These are phyloP conservation scores for Rhodotorula diobovata DNA, from an alignment of 768 basidiomycete species.

Conservation along the genomic window DNA sequence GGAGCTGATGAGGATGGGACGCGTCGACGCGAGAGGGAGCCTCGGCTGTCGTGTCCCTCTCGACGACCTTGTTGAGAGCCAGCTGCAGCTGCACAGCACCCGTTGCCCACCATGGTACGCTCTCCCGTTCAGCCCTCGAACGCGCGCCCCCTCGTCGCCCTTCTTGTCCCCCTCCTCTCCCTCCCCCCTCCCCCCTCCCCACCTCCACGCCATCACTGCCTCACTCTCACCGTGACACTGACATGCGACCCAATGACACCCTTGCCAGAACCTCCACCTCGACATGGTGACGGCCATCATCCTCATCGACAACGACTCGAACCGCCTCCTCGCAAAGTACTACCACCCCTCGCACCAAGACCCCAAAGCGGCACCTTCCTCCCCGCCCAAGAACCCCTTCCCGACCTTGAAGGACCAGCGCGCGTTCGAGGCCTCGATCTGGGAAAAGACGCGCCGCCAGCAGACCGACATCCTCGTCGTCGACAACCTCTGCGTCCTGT, in stretches of 20 bases:
- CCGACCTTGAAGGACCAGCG: conserved; percentile 80
- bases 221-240: no score
- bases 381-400: conserved; percentile 30
- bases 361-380: conserved; percentile 46
- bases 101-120: neutral
- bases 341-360: conserved; percentile 65
- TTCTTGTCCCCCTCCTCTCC: neutral
- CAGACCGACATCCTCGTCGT: conserved; percentile 89
- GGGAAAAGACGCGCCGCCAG: conserved; percentile 89
- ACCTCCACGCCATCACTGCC: neutral
- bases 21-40: neutral
- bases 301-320: conserved; percentile 90
- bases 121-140: no score
- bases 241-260: neutral
- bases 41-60: neutral
- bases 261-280: conserved; percentile 48
- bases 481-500: conserved; percentile 83
- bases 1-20: no score
- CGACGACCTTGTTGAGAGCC: neutral
- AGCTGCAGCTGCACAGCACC: no score
- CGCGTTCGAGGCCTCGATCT: conserved; percentile 89
- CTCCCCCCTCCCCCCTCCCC: neutral
- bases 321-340: conserved; percentile 93
- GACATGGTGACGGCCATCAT: conserved; percentile 83
- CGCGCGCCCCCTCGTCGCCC: neutral